A percentile compares a stretch with the other conserved stretches of the same genome.
Conservation (phyloP, 1,139 yeast genomes). For the Saccharomycopsis hybrid region DNA sequence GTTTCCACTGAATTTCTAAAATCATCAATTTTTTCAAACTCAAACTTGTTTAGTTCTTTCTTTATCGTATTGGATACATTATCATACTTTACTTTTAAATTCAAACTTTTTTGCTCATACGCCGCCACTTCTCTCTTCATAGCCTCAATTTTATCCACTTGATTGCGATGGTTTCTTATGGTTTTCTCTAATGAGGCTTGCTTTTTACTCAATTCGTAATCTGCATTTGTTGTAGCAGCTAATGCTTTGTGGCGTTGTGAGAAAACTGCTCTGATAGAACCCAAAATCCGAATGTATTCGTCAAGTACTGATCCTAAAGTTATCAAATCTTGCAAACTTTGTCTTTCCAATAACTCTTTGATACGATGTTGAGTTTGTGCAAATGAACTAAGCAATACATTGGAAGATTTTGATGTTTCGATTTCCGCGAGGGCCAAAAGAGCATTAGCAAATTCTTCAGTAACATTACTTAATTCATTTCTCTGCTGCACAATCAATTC, state of each 20-base stretch:
- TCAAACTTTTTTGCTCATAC: conserved; percentile 51
- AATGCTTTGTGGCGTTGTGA: conserved; percentile 70
- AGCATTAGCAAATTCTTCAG: conserved; percentile 56
- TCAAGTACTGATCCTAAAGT: conserved; percentile 85
- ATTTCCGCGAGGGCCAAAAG: conserved; percentile 57
- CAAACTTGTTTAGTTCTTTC: conserved; percentile 63
- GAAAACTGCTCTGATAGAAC: conserved; percentile 69
- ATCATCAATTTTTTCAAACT: conserved; percentile 71
- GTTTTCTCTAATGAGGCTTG: conserved; percentile 47
- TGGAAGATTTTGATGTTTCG: conserved; percentile 66
- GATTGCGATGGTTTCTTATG: conserved; percentile 48
- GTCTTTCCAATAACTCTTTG: conserved; percentile 69
- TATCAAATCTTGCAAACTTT: conserved; percentile 78
- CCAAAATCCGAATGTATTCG: conserved; percentile 74
- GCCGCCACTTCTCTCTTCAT: conserved; percentile 53
- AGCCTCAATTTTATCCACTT: conserved; percentile 52
- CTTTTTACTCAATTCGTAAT: conserved; percentile 42
- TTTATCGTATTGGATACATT: conserved; percentile 59
- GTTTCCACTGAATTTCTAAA: conserved; percentile 88
- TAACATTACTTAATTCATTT: conserved; percentile 58
- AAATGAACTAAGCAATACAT: conserved; percentile 56
- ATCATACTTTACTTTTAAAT: conserved; percentile 53
- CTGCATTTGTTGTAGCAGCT: conserved; percentile 49
- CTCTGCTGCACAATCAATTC: conserved; percentile 74
- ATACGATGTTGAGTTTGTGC: conserved; percentile 67